Evolutionary conservation across 495 filamentous ascomycete genomes (phyloP), one percentile per base, ranked within the genome.

Genomic region (Bryoglossum gracile): DNA sequence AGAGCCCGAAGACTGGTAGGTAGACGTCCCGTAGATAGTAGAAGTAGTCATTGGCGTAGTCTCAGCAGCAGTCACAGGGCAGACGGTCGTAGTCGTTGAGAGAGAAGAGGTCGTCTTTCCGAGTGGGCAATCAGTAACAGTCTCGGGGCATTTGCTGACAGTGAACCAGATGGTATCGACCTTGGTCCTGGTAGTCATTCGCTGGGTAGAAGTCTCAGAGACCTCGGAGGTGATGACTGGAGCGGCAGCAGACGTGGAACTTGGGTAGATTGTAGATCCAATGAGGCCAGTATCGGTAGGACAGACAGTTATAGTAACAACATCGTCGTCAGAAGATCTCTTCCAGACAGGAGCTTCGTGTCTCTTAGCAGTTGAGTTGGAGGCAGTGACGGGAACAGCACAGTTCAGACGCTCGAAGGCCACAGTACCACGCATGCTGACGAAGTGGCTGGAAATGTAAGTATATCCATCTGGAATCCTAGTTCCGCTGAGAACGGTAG

Each of bases 371-470:
- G 17, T 51, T 2, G n/a, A 9, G 6, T 34, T 45, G 16, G 30
- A 17, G 13, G 40, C n/a, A 28, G 30, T 19, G n/a, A 9, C 17
- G 22, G 33, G 14, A 26, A 37, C 22, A 46, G 44, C 26, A 46
- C 74, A 77, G 38, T 65, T 69, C 18, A 79, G 50, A 13, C 67
- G 62, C 55, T 79, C 75, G 36, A 77, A 73, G 1, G 70, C 68
- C n/a, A 77, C 65, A 0, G 73, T 77, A 1, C 73, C 75, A 13
- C 73, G 64, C 76, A 80, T 78, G 4, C 71, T 70, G n/a, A 72
- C 68, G 40, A 74, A 71, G 37, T 71, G 66, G 24, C 66, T 70
- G 8, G 65, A 62, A 11, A 60, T 57, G 51, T 66, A 75, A 8
- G 66, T 62, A 46, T 70, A 58, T 26, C 57, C 43, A 8, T 60